These are phyloP conservation scores for Cyberlindnera saturnus DNA, from an alignment of 805 yeast species.

Conservation along the genomic window DNA sequence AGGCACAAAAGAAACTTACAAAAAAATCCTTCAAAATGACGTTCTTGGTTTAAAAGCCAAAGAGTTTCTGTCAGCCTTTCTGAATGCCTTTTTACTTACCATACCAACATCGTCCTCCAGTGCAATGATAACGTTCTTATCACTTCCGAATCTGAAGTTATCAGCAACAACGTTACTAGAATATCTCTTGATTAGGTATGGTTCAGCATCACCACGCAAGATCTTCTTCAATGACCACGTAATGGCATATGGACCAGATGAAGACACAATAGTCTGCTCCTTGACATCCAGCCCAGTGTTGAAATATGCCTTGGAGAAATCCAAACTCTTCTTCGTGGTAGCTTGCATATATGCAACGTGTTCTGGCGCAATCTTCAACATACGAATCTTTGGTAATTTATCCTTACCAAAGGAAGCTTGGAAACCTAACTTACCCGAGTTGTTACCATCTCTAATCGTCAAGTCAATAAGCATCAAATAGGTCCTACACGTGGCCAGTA, in stretches of 20 bases:
- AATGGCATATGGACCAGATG: slow-evolving; percentile 77
- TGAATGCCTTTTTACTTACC: slow-evolving; percentile 55
- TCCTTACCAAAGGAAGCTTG: slow-evolving; percentile 56
- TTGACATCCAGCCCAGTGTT: slow-evolving; percentile 60
- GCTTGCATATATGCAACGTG: slow-evolving; percentile 58
- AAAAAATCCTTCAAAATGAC: not conserved
- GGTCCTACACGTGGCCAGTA: slow-evolving; percentile 72
- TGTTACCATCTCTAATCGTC: slow-evolving; percentile 52
- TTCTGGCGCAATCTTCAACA: slow-evolving; percentile 64
- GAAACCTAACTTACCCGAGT: slow-evolving; percentile 59
- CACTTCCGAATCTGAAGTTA: slow-evolving; percentile 71
- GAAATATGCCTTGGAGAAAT: slow-evolving; percentile 71
- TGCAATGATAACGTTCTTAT: slow-evolving; percentile 66
- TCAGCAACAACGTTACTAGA: slow-evolving; percentile 62
- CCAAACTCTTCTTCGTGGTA: slow-evolving; percentile 41
- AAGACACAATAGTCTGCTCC: slow-evolving; percentile 68
- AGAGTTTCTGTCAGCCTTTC: slow-evolving; percentile 46
- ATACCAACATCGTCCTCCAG: slow-evolving; percentile 71
- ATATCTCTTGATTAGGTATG: slow-evolving; percentile 62
- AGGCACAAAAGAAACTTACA: not conserved
- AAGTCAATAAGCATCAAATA: slow-evolving; percentile 69
- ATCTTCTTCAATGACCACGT: slow-evolving; percentile 71
- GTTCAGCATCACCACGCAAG: slow-evolving; percentile 42
- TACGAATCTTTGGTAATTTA: slow-evolving; percentile 61
- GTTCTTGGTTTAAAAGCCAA: slow-evolving; percentile 23